Evolutionary conservation across 2,329 filamentous ascomycete genomes (phyloP), one percentile per base, ranked within the genome.

Genomic region (Exophiala oligosperma): DNA sequence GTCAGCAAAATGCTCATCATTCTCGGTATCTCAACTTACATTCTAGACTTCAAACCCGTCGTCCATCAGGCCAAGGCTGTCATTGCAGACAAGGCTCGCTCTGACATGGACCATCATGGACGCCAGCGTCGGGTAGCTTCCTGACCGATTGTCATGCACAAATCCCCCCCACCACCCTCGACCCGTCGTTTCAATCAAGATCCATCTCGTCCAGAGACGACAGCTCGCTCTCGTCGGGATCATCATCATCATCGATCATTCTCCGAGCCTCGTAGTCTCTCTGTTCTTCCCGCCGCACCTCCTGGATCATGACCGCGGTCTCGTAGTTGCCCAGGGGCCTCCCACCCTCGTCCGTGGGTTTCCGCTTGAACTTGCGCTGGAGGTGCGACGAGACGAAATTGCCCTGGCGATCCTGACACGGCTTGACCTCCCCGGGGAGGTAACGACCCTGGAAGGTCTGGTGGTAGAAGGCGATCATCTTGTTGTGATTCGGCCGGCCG

Each of bases 361-460:
- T 38, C 14, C 4, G 7, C 38, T 28, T 41, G 29, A 46, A 47
- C n/a, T 24, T 37, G 28, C 41, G 52, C 1, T 48, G 7, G 12
- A 54, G 12, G 17, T 38, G 32, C 21, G 17, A 40, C 21, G 38
- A 23, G 40, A 53, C 12, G 17, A 21, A 46, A 29, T 17, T 40
- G 5, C 28, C n/a, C 1, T 8, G 4, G 3, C 49, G 49, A n/a
- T 38, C 24, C 14, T 14, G 26, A 21, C 49, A 57, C 4, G 49
- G 55, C 8, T 28, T 24, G 9, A 28, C 14, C 28, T 38, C n/a
- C 11, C 43, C 40, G n/a, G 55, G 55, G 3, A 52, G 29, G 12
- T 57, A 57, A 2, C 55, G 55, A 3, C 40, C 55, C 28, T 52
- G 48, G 14, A 52, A 52, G 7, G 41, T 24, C 7, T 28, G 17